Evolutionary conservation across 176 grass and related monocot species (phyloP).

Genomic region (Thinopyrum elongatum): DNA sequence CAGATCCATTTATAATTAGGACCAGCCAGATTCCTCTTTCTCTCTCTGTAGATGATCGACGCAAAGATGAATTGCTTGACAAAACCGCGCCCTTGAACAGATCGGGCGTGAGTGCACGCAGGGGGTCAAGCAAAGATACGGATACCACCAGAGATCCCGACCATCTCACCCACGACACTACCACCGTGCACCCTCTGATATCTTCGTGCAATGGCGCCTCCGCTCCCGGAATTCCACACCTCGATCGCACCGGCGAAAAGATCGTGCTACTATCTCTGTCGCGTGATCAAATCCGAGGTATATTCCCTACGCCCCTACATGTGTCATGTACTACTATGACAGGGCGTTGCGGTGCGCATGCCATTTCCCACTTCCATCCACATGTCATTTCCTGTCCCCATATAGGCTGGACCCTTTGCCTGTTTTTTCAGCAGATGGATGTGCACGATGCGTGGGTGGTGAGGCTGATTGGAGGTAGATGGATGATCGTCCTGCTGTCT

Average conservation of each 20-base stretch:
- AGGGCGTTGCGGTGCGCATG: neutral
- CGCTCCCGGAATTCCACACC: neutral
- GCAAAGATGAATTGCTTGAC: neutral
- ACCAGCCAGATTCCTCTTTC: no score
- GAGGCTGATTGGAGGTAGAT: neutral
- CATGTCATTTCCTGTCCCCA: neutral
- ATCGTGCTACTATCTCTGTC: neutral
- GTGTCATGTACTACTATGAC: neutral
- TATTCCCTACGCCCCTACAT: neutral
- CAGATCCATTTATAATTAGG: no score
- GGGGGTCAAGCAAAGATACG: neutral
- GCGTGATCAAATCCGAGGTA: slow-evolving; percentile 11
- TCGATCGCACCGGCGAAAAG: neutral
- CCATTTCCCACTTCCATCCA: neutral
- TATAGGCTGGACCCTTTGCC: neutral
- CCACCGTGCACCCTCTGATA: neutral
- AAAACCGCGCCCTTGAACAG: slow-evolving; percentile 10
- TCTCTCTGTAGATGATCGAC: no score
- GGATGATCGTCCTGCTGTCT: neutral
- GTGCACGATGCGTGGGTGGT: neutral
- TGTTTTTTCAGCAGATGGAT: neutral
- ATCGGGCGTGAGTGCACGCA: slow-evolving; percentile 11
- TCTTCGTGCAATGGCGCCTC: neutral
- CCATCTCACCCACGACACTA: neutral
- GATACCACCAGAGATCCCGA: neutral